These are phyloP conservation scores for Talaromyces funiculosus DNA, from an alignment of 2,329 filamentous ascomycete species.

Conservation along the genomic window DNA sequence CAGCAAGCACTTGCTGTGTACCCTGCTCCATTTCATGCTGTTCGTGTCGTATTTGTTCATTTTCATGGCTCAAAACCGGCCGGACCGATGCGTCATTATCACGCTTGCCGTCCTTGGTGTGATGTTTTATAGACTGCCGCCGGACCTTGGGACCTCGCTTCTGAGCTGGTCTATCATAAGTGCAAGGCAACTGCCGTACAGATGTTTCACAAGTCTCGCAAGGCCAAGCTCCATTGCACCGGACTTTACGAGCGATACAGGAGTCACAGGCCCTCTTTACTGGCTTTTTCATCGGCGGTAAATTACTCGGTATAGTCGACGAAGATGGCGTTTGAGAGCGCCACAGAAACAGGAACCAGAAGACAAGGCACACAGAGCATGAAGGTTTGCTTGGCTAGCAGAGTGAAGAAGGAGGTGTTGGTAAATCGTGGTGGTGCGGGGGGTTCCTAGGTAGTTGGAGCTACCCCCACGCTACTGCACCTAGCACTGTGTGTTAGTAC, in stretches of 20 bases:
- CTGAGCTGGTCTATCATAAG: conserved; percentile 24
- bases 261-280: conserved; percentile 27
- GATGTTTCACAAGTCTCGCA: conserved; percentile 24
- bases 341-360: background rate
- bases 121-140: conserved; percentile 8
- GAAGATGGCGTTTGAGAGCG: background rate
- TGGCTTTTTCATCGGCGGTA: conserved; percentile 11
- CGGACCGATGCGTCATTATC: background rate
- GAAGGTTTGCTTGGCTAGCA: background rate
- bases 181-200: conserved; percentile 20
- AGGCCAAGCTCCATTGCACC: conserved; percentile 25
- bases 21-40: background rate
- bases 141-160: conserved; percentile 26
- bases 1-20: background rate
- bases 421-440: background rate
- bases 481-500: background rate
- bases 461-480: background rate
- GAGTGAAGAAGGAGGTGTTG: background rate
- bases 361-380: background rate
- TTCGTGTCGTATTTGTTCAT: background rate
- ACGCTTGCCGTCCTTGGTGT: background rate
- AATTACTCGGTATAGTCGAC: background rate
- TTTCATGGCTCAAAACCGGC: background rate
- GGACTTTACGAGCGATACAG: conserved; percentile 28
- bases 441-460: background rate